Base-by-base conservation (phyloP, 345 rosid species). In the Linum usitatissimum region DNA sequence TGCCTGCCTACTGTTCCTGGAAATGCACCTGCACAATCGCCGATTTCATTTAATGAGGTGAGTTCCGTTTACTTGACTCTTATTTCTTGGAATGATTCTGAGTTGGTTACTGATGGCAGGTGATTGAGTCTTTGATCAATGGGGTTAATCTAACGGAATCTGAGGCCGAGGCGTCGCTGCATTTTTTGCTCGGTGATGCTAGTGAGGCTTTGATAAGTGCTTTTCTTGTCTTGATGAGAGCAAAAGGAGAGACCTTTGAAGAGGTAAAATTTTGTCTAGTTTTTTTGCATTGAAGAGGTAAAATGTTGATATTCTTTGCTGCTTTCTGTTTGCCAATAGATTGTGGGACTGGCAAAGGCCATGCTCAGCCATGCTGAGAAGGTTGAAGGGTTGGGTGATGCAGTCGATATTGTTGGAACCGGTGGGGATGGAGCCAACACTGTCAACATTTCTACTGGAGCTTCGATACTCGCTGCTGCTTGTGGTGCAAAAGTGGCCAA, bases 361-460 rank as follows among this genome's bases (percentile, higher is more conserved):
- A 90, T 90, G 92, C 67, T 90, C 61, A 90, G 85, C 70, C 80
- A 80, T 74, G 88, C 91, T 19, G 78, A 20, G 71, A 83, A 84
- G 72, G 92, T 94, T 53, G 91, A 88, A 68, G 99, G 97, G 38
- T 60, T 90, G 67, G 77, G 57, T 48, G 84, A 80, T 69, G 88
- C 62, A 9, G 91, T 94, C 36, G 97, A 94, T 77, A 88, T 90
- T 69, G 96, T 88, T 36, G 97, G 97, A 65, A 94, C 92, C 0
- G 97, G 96, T 20, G 97, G 97, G 8, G 99, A 90, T 80, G 99
- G 97, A 51, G 95, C 93, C 8, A 79, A 90, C 76, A 94, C 99
- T 0, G 95, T 94, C 58, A 94, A 94, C 71, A 94, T 90, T 64
- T 94, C 95, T 21, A 94, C 96, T 0, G 97, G 97, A 12, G 90